Conservation (phyloP, 306 rosid genomes). For the Dalbergia cultrata region DNA sequence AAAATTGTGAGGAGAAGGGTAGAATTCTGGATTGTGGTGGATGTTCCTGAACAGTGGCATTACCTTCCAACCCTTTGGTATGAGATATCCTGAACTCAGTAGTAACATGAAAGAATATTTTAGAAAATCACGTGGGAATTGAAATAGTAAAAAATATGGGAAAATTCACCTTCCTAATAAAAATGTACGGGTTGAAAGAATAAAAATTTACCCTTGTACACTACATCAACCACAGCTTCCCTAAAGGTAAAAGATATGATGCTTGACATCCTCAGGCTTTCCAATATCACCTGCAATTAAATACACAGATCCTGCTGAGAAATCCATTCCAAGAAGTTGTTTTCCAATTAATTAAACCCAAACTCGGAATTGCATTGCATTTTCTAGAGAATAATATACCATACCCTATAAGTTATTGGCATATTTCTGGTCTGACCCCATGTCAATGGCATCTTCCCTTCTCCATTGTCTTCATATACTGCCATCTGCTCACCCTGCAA, state of each 20-base stretch:
- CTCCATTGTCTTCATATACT: slow-evolving; percentile 65
- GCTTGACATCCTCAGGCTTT: slow-evolving; percentile 92
- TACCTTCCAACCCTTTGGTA: slow-evolving; percentile 99
- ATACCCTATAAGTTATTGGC: slow-evolving; percentile 61
- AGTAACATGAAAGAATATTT: slow-evolving; percentile 6
- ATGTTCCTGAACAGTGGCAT: slow-evolving; percentile 94
- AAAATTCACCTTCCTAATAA: slow-evolving; percentile 1
- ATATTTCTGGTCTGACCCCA: slow-evolving; percentile 83
- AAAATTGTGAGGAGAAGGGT: slow-evolving; percentile 76
- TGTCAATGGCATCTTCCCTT: slow-evolving; percentile 68
- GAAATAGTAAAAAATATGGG: neutral
- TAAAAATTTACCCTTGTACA: slow-evolving; percentile 64
- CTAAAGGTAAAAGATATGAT: slow-evolving; percentile 90
- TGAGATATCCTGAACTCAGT: slow-evolving; percentile 70
- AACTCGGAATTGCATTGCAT: neutral
- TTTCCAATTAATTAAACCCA: neutral
- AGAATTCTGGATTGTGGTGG: slow-evolving; percentile 86
- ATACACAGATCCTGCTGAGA: neutral
- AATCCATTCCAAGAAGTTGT: slow-evolving; percentile 25
- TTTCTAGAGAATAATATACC: neutral
- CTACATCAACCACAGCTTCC: slow-evolving; percentile 89
- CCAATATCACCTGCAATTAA: slow-evolving; percentile 72
- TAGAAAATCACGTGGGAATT: slow-evolving; percentile 26
- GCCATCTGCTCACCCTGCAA: slow-evolving; percentile 80
- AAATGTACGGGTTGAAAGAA: neutral